Evolutionary conservation across 2,329 filamentous ascomycete genomes (phyloP), one percentile per base, ranked within the genome.

Genomic region (Aureobasidium zeae): DNA sequence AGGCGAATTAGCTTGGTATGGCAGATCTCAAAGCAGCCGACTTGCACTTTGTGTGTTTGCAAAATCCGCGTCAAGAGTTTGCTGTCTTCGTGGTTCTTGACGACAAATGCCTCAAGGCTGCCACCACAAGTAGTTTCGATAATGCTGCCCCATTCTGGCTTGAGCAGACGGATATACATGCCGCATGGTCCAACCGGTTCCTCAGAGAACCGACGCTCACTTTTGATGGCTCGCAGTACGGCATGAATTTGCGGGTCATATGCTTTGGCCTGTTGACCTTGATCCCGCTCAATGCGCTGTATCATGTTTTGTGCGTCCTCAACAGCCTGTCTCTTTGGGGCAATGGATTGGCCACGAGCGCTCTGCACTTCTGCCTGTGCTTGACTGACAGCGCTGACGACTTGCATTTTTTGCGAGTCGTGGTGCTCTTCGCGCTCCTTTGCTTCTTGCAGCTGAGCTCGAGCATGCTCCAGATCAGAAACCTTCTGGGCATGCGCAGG

Each of bases 161-260:
- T 80, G 25, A 78, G 66, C 17, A 98, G 67, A 51, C 78, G 79
- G 39, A 98, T 72, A 55, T 91, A 76, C 17, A 78, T 69, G 21
- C 88, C 91, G 11, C 96, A 69, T 0, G 91, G 91, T 0, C 91
- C 91, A 24, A 96, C 69, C 2, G 91, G 91, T 49, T 74, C 80
- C 31, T 74, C 67, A 17, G 69, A 66, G 57, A 93, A 96, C 0
- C 78, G 70, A 2, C 50, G 61, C 46, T 94, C 85, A n/a, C 69
- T 66, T 5, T 77, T 70, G 48, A 96, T 84, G n/a, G 72, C 73
- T 42, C 65, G 69, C 5, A 93, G 63, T 3, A 95, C 72, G 2
- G 68, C 63, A 1, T 72, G 69, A 54, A 93, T 74, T 29, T 72
- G 73, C 1, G 62, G 59, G 30, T 79, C 75, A 54, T 82, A 95